Conservation (phyloP, 1,284 basidiomycete genomes). For the Pseudozyma sp. region DNA sequence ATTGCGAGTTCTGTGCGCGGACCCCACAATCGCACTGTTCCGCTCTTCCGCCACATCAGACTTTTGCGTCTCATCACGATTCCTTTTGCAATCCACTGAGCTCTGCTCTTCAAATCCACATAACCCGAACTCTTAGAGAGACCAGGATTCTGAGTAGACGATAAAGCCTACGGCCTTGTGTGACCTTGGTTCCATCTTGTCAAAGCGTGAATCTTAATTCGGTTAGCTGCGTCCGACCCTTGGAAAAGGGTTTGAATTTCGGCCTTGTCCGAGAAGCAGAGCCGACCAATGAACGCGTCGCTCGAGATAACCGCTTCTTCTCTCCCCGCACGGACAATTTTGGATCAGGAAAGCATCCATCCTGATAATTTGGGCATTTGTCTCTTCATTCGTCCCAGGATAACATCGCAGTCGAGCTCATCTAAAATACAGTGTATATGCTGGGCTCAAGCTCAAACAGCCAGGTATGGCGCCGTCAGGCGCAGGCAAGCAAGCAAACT, state of each 20-base stretch:
- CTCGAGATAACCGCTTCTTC: slow-evolving; percentile 16
- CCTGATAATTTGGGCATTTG: not conserved
- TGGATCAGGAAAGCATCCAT: not conserved
- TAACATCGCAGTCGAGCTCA: too few relatives aligned
- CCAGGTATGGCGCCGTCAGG: not conserved
- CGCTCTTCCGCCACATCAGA: too few relatives aligned
- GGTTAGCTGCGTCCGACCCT: slow-evolving; percentile 8
- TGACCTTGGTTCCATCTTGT: too few relatives aligned
- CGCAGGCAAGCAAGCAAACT: not conserved
- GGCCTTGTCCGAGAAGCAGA: slow-evolving; percentile 11
- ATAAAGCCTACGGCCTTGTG: not conserved
- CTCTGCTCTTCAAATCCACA: too few relatives aligned
- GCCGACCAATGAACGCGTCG: slow-evolving; percentile 26
- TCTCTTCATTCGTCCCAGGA: too few relatives aligned
- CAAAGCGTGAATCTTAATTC: not conserved
- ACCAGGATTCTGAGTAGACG: not conserved
- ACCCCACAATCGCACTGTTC: not conserved
- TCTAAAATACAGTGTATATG: too few relatives aligned
- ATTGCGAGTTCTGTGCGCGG: not conserved
- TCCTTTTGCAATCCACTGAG: too few relatives aligned
- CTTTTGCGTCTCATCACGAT: too few relatives aligned
- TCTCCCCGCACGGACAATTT: slow-evolving; percentile 12
- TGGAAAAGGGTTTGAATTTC: slow-evolving; percentile 8
- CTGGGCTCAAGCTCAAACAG: too few relatives aligned
- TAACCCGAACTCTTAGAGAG: too few relatives aligned